Percentiles rank a stretch among this genome's conserved stretches.
Evolutionary conservation across 208 protist genomes (phyloP).

Genomic region (Leishmania arabica): DNA sequence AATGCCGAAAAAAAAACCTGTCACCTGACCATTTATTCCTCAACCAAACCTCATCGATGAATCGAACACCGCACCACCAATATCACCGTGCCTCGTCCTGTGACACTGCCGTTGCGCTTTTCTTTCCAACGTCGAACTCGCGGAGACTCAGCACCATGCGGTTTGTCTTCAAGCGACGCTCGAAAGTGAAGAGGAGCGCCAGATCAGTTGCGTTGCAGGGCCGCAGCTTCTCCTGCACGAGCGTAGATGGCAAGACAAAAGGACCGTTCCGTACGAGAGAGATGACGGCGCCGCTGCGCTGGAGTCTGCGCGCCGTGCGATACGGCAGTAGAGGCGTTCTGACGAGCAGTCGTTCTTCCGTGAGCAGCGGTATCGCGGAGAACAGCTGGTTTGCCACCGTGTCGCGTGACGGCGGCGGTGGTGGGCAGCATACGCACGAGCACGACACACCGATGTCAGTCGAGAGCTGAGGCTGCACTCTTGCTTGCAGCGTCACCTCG

Average conservation of each 20-base stretch:
- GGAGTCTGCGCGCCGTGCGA: slow-evolving; percentile 55
- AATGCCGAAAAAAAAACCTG: no score
- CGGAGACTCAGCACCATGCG: slow-evolving; percentile 77
- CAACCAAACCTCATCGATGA: neutral
- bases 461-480: slow-evolving; percentile 44
- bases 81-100: neutral
- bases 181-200: slow-evolving; percentile 85
- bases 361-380: slow-evolving; percentile 15
- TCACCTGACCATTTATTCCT: neutral
- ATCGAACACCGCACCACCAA: neutral
- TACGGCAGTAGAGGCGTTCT: slow-evolving; percentile 81
- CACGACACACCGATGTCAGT: slow-evolving; percentile 53
- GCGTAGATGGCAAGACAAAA: slow-evolving; percentile 51
- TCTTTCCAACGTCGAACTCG: slow-evolving; percentile 53
- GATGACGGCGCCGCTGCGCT: slow-evolving; percentile 49
- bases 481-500: slow-evolving; percentile 27
- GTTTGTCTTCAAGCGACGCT: slow-evolving; percentile 81
- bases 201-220: slow-evolving; percentile 60
- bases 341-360: slow-evolving; percentile 55
- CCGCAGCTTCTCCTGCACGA: slow-evolving; percentile 43
- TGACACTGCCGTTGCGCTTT: neutral
- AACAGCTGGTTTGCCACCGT: slow-evolving; percentile 23
- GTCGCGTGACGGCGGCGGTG: slow-evolving; percentile 14
- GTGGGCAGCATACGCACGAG: slow-evolving; percentile 36
- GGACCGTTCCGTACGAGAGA: slow-evolving; percentile 73